Conservation (phyloP, 2,329 filamentous ascomycete genomes). For the Xylariales sp. region DNA sequence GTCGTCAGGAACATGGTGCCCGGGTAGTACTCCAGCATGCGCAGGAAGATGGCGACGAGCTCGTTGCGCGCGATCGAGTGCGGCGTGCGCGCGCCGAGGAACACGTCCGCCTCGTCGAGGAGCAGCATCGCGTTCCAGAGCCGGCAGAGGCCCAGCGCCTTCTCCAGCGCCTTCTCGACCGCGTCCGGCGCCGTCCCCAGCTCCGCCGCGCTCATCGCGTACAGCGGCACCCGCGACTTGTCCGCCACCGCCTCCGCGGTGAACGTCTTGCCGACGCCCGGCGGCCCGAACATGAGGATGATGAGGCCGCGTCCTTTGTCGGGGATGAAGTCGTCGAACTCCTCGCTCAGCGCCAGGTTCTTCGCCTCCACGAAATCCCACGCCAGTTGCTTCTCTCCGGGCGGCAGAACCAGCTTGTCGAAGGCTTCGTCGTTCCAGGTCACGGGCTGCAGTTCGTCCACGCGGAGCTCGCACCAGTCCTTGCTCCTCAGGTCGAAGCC, state of each 20-base stretch:
- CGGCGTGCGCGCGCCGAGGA: conserved; percentile 52
- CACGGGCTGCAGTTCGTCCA: conserved; percentile 47
- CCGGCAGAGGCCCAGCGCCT: conserved; percentile 52
- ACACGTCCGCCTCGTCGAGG: conserved; percentile 58
- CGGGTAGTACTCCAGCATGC: conserved; percentile 49
- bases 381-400: conserved; percentile 53
- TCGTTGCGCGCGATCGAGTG: conserved; percentile 54
- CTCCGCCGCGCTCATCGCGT: conserved; percentile 54
- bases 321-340: conserved; percentile 52
- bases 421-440: conserved; percentile 54
- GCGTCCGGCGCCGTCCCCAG: conserved; percentile 51
- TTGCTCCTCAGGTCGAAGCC: conserved; percentile 54
- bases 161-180: conserved; percentile 51
- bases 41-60: conserved; percentile 50
- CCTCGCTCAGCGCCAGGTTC: conserved; percentile 39
- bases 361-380: conserved; percentile 56
- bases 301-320: conserved; percentile 53
- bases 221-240: conserved; percentile 53
- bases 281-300: conserved; percentile 53
- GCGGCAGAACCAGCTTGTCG: conserved; percentile 53
- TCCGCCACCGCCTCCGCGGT: conserved; percentile 57
- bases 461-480: conserved; percentile 46
- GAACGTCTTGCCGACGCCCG: conserved; percentile 55
- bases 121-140: conserved; percentile 59
- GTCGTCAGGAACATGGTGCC: conserved; percentile 55